Base-by-base conservation (phyloP, 352 stramenopile species). In the Phytopythium cucurbitacearum region DNA sequence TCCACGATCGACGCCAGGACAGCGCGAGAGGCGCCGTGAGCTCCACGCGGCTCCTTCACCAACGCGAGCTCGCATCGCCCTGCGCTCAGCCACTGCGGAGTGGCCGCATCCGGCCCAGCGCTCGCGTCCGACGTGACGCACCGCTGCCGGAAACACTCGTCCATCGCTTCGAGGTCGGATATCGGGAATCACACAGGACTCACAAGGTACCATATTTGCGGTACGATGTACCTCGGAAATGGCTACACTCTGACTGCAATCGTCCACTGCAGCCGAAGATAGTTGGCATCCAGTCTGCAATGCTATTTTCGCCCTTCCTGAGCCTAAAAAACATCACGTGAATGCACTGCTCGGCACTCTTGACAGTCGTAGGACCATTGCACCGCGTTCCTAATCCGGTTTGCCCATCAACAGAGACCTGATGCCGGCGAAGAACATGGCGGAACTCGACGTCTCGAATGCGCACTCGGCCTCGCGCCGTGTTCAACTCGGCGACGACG, bases 61-160 rank as follows among this genome's bases (percentile, higher is more conserved):
- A 91, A 55, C 37, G 85, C 66, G 33, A 76, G 64, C 51, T 89
- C 78, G 8, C 71, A 77, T 44, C 76, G 74, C 5, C 64, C 48
- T 2, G 35, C 49, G 0, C 45, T 60, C 33, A 61, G 55, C 66
- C 71, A 84, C 40, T 38, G 47, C 8, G 11, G 11, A 1, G 42
- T 10, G 7, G 52, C 45, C 44, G 57, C 53, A 16, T 21, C 12
- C n/a, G 21, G 28, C 49, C 53, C 38, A 15, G 48, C 59, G 10
- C 48, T 45, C 51, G 57, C 56, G 58, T 80, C 71, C 39, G 73
- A 62, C 39, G 76, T 89, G 36, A 89, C 79, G 61, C 79, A 89
- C 56, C 75, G 83, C 36, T 86, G 73, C 50, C 67, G 46, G 50
- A 89, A 80, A 45, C 69, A 87, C 53, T 82, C 65, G 53, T 89